Percentiles rank a stretch among this genome's conserved stretches.
These are phyloP conservation scores for Tulasnella sp. DNA, from an alignment of 768 basidiomycete species.

Conservation along the genomic window DNA sequence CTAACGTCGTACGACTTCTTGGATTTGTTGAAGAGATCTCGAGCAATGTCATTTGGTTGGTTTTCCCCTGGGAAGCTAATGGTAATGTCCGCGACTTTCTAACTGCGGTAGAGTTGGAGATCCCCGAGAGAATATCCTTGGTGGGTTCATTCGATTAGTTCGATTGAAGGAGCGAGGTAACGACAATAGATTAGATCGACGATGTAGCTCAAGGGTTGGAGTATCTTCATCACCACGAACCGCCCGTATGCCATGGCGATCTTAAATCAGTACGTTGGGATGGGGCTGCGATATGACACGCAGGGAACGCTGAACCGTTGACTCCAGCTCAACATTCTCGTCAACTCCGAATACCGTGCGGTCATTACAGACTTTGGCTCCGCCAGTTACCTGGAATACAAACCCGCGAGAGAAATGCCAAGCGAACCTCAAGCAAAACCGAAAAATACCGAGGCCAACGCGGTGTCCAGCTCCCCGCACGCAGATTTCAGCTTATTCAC, in stretches of 20 bases:
- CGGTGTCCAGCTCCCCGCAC: not conserved
- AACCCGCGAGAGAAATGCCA: too few relatives aligned
- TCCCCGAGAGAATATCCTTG: not conserved
- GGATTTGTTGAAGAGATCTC: not conserved
- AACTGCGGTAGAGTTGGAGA: not conserved
- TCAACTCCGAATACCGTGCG: not conserved
- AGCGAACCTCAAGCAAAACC: not conserved
- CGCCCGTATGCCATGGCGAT: not conserved
- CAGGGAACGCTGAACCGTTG: not conserved
- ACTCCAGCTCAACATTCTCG: not conserved
- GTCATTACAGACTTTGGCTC: not conserved
- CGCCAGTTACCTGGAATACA: not conserved
- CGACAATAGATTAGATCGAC: not conserved
- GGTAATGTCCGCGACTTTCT: not conserved
- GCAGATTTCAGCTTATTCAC: not conserved
- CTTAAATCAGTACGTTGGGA: not conserved
- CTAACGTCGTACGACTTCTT: not conserved
- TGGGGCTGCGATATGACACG: not conserved
- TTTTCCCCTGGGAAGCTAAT: not conserved
- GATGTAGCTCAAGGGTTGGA: not conserved
- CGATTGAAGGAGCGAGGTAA: too few relatives aligned
- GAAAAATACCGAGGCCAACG: not conserved
- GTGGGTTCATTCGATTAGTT: not conserved
- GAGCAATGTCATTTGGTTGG: not conserved
- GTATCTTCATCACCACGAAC: not conserved